Conservation (phyloP, 176 grass and related monocot species). For the Aegilops tauschii region DNA sequence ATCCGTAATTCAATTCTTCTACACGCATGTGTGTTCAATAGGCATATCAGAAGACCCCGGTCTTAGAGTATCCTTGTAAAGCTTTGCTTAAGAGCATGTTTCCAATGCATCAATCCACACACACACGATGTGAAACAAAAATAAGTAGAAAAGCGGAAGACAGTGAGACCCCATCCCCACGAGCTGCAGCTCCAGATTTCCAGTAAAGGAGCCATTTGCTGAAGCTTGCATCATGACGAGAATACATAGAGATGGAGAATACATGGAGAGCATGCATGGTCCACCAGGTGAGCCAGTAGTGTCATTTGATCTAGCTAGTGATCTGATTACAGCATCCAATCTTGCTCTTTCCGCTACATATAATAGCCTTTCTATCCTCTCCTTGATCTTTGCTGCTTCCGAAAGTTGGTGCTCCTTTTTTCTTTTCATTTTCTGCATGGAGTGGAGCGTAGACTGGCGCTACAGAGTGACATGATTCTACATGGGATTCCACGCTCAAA, state of each 20-base stretch:
- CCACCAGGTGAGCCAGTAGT: slow-evolving; percentile 9
- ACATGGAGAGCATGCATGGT: slow-evolving; percentile 1
- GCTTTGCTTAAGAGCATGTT: neutral
- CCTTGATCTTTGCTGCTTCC: slow-evolving; percentile 13
- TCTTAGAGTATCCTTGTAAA: neutral
- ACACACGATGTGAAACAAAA: neutral
- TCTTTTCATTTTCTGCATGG: neutral
- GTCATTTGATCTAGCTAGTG: neutral
- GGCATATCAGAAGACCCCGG: neutral
- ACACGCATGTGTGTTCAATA: no score
- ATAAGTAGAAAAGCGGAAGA: slow-evolving; percentile 31
- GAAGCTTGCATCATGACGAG: slow-evolving; percentile 47
- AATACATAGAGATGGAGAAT: slow-evolving; percentile 32
- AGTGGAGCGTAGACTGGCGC: neutral
- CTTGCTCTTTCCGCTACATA: neutral
- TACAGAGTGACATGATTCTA: slow-evolving; percentile 8
- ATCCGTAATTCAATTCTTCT: no score
- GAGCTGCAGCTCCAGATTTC: neutral
- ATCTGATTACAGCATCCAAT: slow-evolving; percentile 18
- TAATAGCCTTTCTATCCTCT: neutral
- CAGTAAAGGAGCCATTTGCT: slow-evolving; percentile 33
- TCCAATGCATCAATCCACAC: neutral
- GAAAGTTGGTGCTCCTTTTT: slow-evolving; percentile 14
- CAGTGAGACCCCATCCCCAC: neutral
- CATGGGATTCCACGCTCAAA: neutral